Evolutionary conservation across 306 rosid genomes (phyloP).

Genomic region (Senna siamea): DNA sequence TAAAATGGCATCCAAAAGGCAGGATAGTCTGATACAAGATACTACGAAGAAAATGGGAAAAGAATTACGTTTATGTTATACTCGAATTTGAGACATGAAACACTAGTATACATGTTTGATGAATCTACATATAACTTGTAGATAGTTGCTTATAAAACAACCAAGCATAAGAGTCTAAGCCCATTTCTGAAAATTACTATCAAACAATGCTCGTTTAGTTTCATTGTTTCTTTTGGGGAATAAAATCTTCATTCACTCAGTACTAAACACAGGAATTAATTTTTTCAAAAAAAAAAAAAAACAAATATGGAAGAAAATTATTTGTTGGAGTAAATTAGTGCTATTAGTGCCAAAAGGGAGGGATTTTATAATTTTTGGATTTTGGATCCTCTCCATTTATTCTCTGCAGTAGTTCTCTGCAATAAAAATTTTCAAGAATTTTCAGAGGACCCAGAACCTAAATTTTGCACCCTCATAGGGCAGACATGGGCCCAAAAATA

Average conservation of each 20-base stretch:
- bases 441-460: no score
- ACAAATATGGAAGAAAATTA: slow-evolving; percentile 26
- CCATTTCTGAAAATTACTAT: background rate
- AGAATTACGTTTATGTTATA: background rate
- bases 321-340: background rate
- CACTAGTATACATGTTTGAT: background rate
- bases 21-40: background rate
- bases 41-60: background rate
- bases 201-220: background rate
- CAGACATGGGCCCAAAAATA: slow-evolving; percentile 22
- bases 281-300: background rate
- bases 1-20: slow-evolving; percentile 4
- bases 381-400: no score
- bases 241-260: background rate
- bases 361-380: background rate
- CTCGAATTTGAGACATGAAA: background rate
- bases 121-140: slow-evolving; percentile 17
- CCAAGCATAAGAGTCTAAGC: slow-evolving; percentile 5
- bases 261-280: background rate
- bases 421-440: no score
- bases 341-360: background rate
- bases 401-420: no score
- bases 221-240: background rate
- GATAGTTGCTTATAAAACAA: slow-evolving; percentile 22
- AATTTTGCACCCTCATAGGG: slow-evolving; percentile 2